Base-by-base conservation (phyloP, 345 rosid species). In the Schrenkiella parvula region DNA sequence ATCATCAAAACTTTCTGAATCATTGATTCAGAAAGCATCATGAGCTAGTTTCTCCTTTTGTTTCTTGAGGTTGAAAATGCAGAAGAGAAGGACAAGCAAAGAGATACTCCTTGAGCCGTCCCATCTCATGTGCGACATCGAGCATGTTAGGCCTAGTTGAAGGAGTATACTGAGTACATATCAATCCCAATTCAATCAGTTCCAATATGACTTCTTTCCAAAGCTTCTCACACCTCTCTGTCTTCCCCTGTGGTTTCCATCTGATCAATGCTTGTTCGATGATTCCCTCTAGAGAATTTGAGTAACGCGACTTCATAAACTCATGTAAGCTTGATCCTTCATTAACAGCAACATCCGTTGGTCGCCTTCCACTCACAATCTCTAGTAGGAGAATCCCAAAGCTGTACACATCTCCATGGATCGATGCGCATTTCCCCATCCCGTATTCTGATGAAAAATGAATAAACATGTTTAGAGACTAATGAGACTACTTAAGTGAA, bases 331-430 rank as follows among this genome's bases (percentile, higher is more conserved):
- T 89, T 52, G 91, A 84, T 60, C 89, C 90, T 73, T 80, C 87
- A 23, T 79, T 77, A 35, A 83, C 80, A 14, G 77, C 71, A 47
- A 80, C 86, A 58, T 89, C 87, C 1, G 92, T 89, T 0, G 99
- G 99, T 14, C 89, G 77, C 66, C 74, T 83, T 76, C 96, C 95
- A 0, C 86, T 81, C 23, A 87, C 74, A 42, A 91, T 88, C 76
- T 95, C 97, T 31, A 95, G 76, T 68, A 91, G 1, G 4, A 95
- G 86, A 29, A 95, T 86, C 25, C 99, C 99, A 43, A 83, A 95
- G 73, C 97, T 91, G 73, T 79, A 95, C 6, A 88, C 99, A 72
- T 95, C 97, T 70, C 97, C 99, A 12, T 88, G 79, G 4, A 84
- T 83, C 0, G 97, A 95, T 44, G 90, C 93, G 0, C 85, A 74